phyloP scores from a whole-genome alignment of 2,329 filamentous ascomycete species.

The Diaporthe humulicola region DNA sequence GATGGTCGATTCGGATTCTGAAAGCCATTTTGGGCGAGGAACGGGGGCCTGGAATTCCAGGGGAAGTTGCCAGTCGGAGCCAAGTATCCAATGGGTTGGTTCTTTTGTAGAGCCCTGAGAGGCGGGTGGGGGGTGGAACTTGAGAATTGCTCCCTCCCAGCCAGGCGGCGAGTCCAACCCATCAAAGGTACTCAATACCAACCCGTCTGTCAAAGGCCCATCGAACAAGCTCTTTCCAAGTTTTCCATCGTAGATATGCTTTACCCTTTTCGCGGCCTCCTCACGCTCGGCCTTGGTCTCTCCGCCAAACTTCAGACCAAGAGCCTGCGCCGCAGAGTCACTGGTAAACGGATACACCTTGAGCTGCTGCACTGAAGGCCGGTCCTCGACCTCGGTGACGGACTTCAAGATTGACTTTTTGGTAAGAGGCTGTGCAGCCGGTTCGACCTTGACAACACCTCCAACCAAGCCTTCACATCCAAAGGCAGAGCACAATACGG shows the following conservation, averaged over 20 bases:
- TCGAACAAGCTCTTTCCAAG: slow-evolving; percentile 75
- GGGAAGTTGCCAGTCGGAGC: slow-evolving; percentile 78
- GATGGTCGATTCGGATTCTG: slow-evolving; percentile 57
- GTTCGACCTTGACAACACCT: slow-evolving; percentile 88
- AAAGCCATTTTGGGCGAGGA: slow-evolving; percentile 71
- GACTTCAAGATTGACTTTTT: slow-evolving; percentile 66
- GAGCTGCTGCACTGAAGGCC: slow-evolving; percentile 62
- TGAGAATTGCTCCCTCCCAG: slow-evolving; percentile 88
- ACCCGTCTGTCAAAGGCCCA: slow-evolving; percentile 90
- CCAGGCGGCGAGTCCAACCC: slow-evolving; percentile 67
- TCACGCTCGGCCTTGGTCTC: slow-evolving; percentile 88
- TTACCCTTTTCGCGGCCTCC: slow-evolving; percentile 79
- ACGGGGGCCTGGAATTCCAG: slow-evolving; percentile 84
- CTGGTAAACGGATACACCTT: slow-evolving; percentile 86
- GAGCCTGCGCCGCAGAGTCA: slow-evolving; percentile 65
- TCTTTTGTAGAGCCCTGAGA: slow-evolving; percentile 61
- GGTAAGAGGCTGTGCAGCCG: slow-evolving; percentile 79
- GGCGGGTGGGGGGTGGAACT: slow-evolving; percentile 74
- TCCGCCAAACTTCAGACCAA: slow-evolving; percentile 86
- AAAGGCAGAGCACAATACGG: slow-evolving; percentile 80
- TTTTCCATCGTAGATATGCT: slow-evolving; percentile 76
- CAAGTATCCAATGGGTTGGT: slow-evolving; percentile 77
- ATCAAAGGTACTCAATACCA: slow-evolving; percentile 74
- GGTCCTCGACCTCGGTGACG: slow-evolving; percentile 54
- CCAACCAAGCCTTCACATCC: slow-evolving; percentile 82